Conservation (phyloP, 2,329 filamentous ascomycete genomes). For the Leptographium procerum region DNA sequence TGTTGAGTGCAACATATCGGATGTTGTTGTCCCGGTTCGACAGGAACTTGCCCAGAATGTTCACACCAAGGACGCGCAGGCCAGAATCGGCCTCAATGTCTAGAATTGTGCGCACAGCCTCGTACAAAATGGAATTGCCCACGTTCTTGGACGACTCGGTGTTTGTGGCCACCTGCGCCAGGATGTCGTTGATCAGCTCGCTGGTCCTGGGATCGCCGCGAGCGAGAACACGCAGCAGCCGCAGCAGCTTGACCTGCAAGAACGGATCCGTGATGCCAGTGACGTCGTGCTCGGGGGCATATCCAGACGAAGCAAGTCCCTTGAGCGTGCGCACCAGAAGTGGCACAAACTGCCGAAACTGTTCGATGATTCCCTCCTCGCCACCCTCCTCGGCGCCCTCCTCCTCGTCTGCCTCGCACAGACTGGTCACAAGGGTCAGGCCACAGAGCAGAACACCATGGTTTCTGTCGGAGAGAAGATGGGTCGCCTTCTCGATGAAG, state of each 20-base stretch:
- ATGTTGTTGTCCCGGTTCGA: slow-evolving; percentile 99
- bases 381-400: slow-evolving; percentile 76
- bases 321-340: slow-evolving; percentile 84
- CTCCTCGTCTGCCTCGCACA: slow-evolving; percentile 90
- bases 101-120: slow-evolving; percentile 90
- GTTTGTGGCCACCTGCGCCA: slow-evolving; percentile 95
- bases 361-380: slow-evolving; percentile 81
- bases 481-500: slow-evolving; percentile 86
- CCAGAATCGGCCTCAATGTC: slow-evolving; percentile 98
- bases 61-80: slow-evolving; percentile 85
- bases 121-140: slow-evolving; percentile 94
- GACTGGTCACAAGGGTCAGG: slow-evolving; percentile 76
- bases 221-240: slow-evolving; percentile 73
- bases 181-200: slow-evolving; percentile 96
- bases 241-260: slow-evolving; percentile 90
- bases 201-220: slow-evolving; percentile 79
- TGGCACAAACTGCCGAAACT: slow-evolving; percentile 78
- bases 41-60: slow-evolving; percentile 91
- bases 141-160: slow-evolving; percentile 98
- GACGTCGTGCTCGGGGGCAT: slow-evolving; percentile 95
- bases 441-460: slow-evolving; percentile 92
- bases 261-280: slow-evolving; percentile 97
- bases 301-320: slow-evolving; percentile 84
- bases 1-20: slow-evolving; percentile 94
- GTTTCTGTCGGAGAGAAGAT: slow-evolving; percentile 82